These are phyloP conservation scores for Hyphopichia khmerensis DNA, from an alignment of 1,139 yeast genomes.

Conservation along the genomic window DNA sequence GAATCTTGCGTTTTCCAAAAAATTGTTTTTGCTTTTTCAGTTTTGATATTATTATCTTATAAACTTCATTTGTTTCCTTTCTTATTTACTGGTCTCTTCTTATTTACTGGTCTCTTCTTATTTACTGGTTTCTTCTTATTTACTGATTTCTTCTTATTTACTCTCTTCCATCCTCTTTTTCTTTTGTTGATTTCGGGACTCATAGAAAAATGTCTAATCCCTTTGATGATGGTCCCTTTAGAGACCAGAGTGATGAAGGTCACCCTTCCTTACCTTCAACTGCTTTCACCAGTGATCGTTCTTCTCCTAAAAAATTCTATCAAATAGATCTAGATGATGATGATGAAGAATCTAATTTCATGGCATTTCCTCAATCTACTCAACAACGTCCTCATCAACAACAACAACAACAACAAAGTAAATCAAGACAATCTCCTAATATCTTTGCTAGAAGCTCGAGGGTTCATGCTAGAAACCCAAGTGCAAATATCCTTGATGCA, in stretches of 20 bases:
- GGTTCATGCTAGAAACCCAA: constrained; percentile 40
- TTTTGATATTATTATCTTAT: too few species aligned
- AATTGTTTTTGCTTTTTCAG: too few species aligned
- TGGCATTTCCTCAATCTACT: constrained; percentile 29
- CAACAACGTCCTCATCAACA: constrained; percentile 14
- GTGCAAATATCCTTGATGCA: constrained; percentile 16
- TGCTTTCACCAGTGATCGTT: constrained; percentile 41
- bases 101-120: too few species aligned
- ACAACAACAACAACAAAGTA: constrained; percentile 5
- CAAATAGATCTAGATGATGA: constrained; percentile 22
- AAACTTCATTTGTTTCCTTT: too few species aligned
- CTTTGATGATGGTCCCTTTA: constrained; percentile 36
- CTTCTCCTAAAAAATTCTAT: constrained; percentile 38
- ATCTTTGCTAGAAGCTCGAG: constrained; percentile 53
- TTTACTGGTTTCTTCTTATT: background rate
- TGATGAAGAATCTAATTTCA: constrained; percentile 24
- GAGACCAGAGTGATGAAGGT: constrained; percentile 15
- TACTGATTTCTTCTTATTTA: too few species aligned
- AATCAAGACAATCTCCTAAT: constrained; percentile 41
- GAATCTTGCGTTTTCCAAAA: background rate
- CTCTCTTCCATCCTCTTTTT: too few species aligned
- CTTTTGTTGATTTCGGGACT: too few species aligned
- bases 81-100: too few species aligned
- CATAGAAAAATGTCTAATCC: constrained; percentile 28
- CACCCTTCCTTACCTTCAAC: constrained; percentile 37